Base-by-base conservation (phyloP, 768 basidiomycete genomes). In the Boletus pseudopeckii region DNA sequence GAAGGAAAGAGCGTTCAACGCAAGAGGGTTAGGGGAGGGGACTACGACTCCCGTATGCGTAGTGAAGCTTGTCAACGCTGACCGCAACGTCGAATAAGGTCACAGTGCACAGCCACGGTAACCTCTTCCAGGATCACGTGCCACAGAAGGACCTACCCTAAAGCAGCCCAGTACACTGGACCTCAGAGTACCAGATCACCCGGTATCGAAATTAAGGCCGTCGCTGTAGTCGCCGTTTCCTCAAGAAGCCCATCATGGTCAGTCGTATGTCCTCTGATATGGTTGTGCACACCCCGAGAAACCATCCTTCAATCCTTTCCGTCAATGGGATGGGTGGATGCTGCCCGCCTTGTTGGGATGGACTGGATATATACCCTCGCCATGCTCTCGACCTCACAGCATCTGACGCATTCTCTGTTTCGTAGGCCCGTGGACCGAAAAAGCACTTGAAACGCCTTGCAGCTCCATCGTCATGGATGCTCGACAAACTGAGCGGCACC, bases 381-480 rank as follows among this genome's bases (percentile, higher is more conserved):
- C 34, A 40, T 50, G 10, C 45, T 50, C 34, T 42, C 44, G 13
- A 34, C 41, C 11, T 47, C 48, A 28, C 9, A 18, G 13, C 30
- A 50, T 44, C 55, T 72, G 32, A 72, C 44, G 14, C 45, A 4
- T 53, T 53, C 32, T 48, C 36, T 47, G 42, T 68, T 62, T 62
- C 63, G 20, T 63, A 97, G 95, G 93, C 84, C 71, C 88, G 95
- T 75, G 95, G 95, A 86, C 95, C 95, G 60, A 97, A 91, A 88
- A 97, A 97, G 78, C 95, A 98, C 73, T 84, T 98, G 80, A 98
- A 98, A 84, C 90, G 96, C 70, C 84, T 98, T 55, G 86, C 87
- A 63, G 97, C 97, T 57, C 97, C 97, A 59, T 96, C 93, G 44
- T 89, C 92, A 79, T 99, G 97, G 97, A 98, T 99, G 95, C 83